Conservation (phyloP, 768 basidiomycete species). For the Boletus rubescentipes region DNA sequence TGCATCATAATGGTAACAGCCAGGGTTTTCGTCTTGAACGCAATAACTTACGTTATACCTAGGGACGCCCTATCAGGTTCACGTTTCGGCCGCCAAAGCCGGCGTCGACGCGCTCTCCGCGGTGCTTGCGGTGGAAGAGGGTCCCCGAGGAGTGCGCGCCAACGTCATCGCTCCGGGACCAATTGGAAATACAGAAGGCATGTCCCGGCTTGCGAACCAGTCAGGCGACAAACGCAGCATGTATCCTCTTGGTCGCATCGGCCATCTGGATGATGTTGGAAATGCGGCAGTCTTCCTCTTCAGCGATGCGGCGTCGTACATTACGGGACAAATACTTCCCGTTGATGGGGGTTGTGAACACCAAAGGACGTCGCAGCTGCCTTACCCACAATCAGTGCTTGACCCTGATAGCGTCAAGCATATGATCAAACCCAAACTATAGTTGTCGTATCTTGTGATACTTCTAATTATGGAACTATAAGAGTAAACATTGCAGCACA, state of each 20-base stretch:
- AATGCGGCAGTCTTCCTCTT: constrained; percentile 79
- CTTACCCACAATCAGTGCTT: constrained; percentile 64
- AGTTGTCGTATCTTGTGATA: background rate
- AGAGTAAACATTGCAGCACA: too few relatives aligned
- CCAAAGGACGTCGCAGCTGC: constrained; percentile 45
- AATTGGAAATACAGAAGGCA: constrained; percentile 77
- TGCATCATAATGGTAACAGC: constrained; percentile 78
- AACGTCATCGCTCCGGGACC: constrained; percentile 86
- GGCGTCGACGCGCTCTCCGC: constrained; percentile 86
- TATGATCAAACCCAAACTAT: constrained; percentile 50
- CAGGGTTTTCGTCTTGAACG: background rate
- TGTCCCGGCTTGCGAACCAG: constrained; percentile 49
- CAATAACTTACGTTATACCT: background rate
- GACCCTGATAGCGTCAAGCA: constrained; percentile 52
- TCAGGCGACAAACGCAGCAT: background rate
- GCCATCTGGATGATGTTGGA: constrained; percentile 61
- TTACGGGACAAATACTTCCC: constrained; percentile 73
- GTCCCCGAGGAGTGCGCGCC: constrained; percentile 89
- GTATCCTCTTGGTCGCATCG: constrained; percentile 50
- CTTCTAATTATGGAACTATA: too few relatives aligned
- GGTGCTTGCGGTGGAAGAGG: constrained; percentile 91
- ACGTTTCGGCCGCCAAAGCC: constrained; percentile 94
- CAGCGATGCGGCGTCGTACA: constrained; percentile 73
- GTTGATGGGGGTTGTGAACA: constrained; percentile 69
- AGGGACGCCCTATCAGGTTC: constrained; percentile 86